Evolutionary conservation across 495 filamentous ascomycete genomes (phyloP), one percentile per base, ranked within the genome.

Genomic region (Aspergillus coremiiformis): DNA sequence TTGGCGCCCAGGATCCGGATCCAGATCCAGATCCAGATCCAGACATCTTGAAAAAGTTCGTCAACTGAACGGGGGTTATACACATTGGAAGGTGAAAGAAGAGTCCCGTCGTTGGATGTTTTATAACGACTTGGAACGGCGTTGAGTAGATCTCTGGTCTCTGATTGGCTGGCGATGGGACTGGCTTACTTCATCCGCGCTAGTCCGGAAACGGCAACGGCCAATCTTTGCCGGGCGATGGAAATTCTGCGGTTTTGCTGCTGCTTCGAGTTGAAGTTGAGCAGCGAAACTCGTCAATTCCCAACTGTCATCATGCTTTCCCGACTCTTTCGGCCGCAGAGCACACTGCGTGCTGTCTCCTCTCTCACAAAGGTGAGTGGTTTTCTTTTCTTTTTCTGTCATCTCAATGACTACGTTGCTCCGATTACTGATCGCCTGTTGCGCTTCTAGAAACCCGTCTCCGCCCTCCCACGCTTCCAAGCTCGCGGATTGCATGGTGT

Each of bases 401-500:
- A 22, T 9, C 27, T 41, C 42, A 32, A 44, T 20, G 19, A 48
- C 27, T 39, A 29, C 20, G 41, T 11, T 9, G 7, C 12, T 46
- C 32, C 39, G 30, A 12, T 37, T 48, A 41, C 51, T 56, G 37
- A 58, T 64, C 68, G 51, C 67, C 50, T 54, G 46, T 39, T 54
- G 32, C 53, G 47, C 35, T 55, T 46, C 49, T n/a, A 73, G 69
- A 72, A 65, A 64, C 63, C 71, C 55, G 54, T 63, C 59, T 70
- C 67, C 63, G 64, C 68, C 52, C 62, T 73, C 60, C 58, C 68
- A 62, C 67, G 66, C 60, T 66, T 66, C 57, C 73, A 74, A 60
- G 62, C 48, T 53, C 73, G 73, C 56, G 60, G 59, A 51, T 30
- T 73, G 17, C 87, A 92, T 54, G 51, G 62, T 22, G 66, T 89